Percentiles rank a stretch among this genome's conserved stretches.
These are phyloP conservation scores for Geranium rotundifolium DNA, from an alignment of 345 rosid genomes.

Conservation along the genomic window DNA sequence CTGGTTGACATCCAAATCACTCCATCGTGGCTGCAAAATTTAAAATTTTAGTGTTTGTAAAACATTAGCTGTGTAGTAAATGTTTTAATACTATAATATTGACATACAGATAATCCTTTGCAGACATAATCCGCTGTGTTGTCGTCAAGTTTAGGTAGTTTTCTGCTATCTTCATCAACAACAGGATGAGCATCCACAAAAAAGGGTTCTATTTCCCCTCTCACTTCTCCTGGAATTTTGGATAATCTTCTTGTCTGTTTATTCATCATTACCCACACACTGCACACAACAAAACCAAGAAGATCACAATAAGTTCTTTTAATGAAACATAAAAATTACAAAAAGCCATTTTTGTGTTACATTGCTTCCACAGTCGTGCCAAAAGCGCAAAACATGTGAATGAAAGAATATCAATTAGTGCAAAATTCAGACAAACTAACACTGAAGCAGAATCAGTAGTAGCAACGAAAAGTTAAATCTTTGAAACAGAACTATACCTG, in stretches of 20 bases:
- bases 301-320: slow-evolving; percentile 1
- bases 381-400: not conserved
- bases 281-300: slow-evolving; percentile 21
- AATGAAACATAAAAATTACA: not conserved
- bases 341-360: not conserved
- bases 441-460: not conserved
- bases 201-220: slow-evolving; percentile 69
- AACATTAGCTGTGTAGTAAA: not conserved
- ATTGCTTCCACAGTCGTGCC: not conserved
- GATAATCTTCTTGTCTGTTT: slow-evolving; percentile 84
- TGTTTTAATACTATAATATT: not conserved
- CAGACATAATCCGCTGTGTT: slow-evolving; percentile 57
- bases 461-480: not conserved
- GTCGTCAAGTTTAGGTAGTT: slow-evolving; percentile 77
- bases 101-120: slow-evolving; percentile 78
- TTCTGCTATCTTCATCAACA: slow-evolving; percentile 73
- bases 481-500: slow-evolving; percentile 15
- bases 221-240: slow-evolving; percentile 85
- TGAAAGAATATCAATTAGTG: not conserved
- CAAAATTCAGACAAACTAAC: not conserved
- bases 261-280: slow-evolving; percentile 99
- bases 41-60: not conserved
- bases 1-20: slow-evolving; percentile 92
- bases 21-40: slow-evolving; percentile 80
- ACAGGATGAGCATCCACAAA: slow-evolving; percentile 63